Percentiles rank a stretch among this genome's conserved stretches.
Evolutionary conservation across 352 stramenopile species (phyloP).

Genomic region (Phytophthora fragariae): DNA sequence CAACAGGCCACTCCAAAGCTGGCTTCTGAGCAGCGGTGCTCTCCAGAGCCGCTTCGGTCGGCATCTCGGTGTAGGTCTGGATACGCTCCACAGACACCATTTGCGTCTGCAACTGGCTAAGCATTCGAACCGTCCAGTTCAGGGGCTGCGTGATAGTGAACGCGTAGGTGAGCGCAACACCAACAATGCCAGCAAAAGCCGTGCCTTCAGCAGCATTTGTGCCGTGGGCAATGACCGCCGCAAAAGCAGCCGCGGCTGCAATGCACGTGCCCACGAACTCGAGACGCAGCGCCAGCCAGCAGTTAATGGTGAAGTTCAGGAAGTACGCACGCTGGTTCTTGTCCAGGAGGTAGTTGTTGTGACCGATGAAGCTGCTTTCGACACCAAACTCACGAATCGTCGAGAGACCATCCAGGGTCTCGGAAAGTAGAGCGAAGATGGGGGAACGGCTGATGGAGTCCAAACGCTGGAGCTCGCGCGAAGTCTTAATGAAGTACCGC

Average conservation of each 20-base stretch:
- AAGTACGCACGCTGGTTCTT: slow-evolving; percentile 74
- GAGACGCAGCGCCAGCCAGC: slow-evolving; percentile 72
- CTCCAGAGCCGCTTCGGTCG: slow-evolving; percentile 51
- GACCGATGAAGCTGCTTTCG: slow-evolving; percentile 48
- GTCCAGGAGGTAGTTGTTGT: slow-evolving; percentile 62
- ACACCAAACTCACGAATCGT: slow-evolving; percentile 91
- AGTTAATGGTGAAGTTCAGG: slow-evolving; percentile 71
- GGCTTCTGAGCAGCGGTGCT: slow-evolving; percentile 31
- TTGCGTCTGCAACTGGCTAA: slow-evolving; percentile 74
- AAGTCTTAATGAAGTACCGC: slow-evolving; percentile 93
- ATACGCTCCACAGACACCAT: slow-evolving; percentile 80
- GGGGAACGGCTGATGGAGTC: slow-evolving; percentile 93
- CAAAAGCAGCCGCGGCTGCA: slow-evolving; percentile 48
- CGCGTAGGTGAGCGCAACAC: slow-evolving; percentile 73
- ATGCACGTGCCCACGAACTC: slow-evolving; percentile 72
- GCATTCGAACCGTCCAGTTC: slow-evolving; percentile 72
- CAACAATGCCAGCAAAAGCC: slow-evolving; percentile 57
- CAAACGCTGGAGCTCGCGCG: slow-evolving; percentile 94
- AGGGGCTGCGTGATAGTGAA: slow-evolving; percentile 78
- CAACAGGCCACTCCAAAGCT: slow-evolving; percentile 76
- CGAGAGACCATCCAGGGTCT: slow-evolving; percentile 94
- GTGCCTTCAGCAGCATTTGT: slow-evolving; percentile 32
- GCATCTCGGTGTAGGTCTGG: slow-evolving; percentile 67
- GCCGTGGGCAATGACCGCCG: slow-evolving; percentile 55
- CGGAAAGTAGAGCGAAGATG: slow-evolving; percentile 95